Base-by-base conservation (phyloP, 805 yeast species). In the Teunomyces kruisii region DNA sequence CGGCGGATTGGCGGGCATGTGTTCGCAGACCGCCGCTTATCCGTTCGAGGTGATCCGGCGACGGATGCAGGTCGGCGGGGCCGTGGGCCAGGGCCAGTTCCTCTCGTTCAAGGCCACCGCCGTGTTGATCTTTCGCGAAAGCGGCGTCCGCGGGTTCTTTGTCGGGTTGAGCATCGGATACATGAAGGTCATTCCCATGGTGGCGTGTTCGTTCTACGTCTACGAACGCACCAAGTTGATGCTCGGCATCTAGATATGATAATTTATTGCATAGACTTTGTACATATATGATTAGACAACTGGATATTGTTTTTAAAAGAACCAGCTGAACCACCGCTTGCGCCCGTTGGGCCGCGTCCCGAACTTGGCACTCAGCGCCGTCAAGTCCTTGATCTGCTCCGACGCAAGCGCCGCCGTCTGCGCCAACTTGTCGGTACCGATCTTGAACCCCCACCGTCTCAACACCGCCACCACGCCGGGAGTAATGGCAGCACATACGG, bases 141-240 rank as follows among this genome's bases (percentile, higher is more conserved):
- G 82, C 31, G 99, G 99, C 0, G 53, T 86, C 50, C 75, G 81
- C 55, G 98, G 99, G 12, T 91, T 87, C 64, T 94, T 86, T 61
- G 95, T 94, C 10, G 99, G 99, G 1, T 77, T 94, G 57, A 84
- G 94, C 53, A 92, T 94, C 54, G 99, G 99, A 0, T 94, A 90
- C 64, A 79, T 94, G 55, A 94, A 94, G 65, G 96, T 94, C 29
- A 81, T 88, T 14, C 99, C 99, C 7, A 94, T 94, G 99, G 92
- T 84, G 58, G 96, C 98, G 30, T 91, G 97, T 64, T 85, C 97
- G 12, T 92, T 92, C 65, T 91, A 81, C 61, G 97, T 92, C 30
- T 94, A 94, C 66, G 99, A 92, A 67, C 75, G 96, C 47, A 75
- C 84, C 67, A 94, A 94, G 69, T 70, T 70, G 54, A 64, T 74